These are phyloP conservation scores for Mentha longifolia DNA, from an alignment of 257 asterid genomes.

Conservation along the genomic window DNA sequence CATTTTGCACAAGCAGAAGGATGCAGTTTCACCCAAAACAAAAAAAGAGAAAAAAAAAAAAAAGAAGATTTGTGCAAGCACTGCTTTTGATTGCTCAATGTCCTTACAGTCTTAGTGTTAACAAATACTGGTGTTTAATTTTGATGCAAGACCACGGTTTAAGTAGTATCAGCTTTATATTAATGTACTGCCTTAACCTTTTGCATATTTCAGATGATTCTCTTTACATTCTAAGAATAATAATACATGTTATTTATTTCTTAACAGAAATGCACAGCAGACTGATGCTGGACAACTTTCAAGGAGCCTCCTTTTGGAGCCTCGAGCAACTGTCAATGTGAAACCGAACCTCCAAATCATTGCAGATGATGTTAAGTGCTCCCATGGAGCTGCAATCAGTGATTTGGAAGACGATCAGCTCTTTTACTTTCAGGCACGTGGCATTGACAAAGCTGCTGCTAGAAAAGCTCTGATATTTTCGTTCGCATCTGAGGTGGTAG, in stretches of 20 bases:
- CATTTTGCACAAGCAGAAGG: too few species aligned
- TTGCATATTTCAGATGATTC: neutral
- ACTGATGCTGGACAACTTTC: slow-evolving; percentile 97
- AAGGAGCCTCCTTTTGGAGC: slow-evolving; percentile 83
- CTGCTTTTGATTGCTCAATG: neutral
- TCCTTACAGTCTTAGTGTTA: too few species aligned
- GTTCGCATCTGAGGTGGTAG: slow-evolving; percentile 86
- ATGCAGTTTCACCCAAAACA: too few species aligned
- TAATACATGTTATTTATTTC: neutral
- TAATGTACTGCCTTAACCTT: neutral
- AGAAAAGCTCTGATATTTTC: slow-evolving; percentile 82
- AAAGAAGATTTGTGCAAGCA: neutral
- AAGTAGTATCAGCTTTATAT: too few species aligned
- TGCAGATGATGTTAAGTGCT: slow-evolving; percentile 90
- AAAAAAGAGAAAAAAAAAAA: too few species aligned
- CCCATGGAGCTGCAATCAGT: slow-evolving; percentile 97
- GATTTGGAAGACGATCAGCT: slow-evolving; percentile 83
- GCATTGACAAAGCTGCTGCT: slow-evolving; percentile 69
- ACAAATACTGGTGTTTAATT: neutral
- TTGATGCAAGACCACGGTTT: neutral
- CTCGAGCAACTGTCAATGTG: slow-evolving; percentile 86
- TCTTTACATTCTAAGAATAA: neutral
- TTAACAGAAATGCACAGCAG: slow-evolving; percentile 83
- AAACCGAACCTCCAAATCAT: slow-evolving; percentile 94
- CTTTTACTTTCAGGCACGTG: slow-evolving; percentile 90